Evolutionary conservation across 192 early-diverging fungal species (phyloP).

Genomic region (Allomyces macrogynus): DNA sequence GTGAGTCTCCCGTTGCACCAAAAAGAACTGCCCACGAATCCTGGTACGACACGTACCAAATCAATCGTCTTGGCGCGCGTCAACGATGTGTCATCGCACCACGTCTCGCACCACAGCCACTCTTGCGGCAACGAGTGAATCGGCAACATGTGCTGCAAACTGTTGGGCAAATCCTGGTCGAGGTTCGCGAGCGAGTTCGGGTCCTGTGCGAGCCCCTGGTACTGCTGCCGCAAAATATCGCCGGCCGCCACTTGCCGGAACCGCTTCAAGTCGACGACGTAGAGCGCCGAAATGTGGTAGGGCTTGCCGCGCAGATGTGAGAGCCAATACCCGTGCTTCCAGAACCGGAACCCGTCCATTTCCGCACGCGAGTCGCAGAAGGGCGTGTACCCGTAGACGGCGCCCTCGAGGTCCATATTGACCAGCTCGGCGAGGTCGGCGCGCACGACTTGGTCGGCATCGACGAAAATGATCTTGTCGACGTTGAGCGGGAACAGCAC

Average conservation of each 20-base stretch:
- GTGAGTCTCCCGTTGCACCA: not conserved
- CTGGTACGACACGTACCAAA: constrained; percentile 31
- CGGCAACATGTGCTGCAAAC: constrained; percentile 78
- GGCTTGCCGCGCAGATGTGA: constrained; percentile 66
- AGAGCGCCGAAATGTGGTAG: constrained; percentile 91
- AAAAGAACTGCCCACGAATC: constrained; percentile 1
- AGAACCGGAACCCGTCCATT: constrained; percentile 95
- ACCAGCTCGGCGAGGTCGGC: constrained; percentile 81
- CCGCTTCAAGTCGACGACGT: constrained; percentile 79
- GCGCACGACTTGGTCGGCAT: constrained; percentile 97
- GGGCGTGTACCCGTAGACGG: constrained; percentile 91
- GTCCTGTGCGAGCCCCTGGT: constrained; percentile 76
- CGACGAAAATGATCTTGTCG: constrained; percentile 93
- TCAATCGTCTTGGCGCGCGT: constrained; percentile 90
- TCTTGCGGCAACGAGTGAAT: constrained; percentile 86
- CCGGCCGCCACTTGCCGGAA: constrained; percentile 89
- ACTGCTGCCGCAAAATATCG: constrained; percentile 77
- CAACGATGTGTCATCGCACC: constrained; percentile 75
- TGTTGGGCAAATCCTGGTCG: constrained; percentile 96
- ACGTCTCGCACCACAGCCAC: constrained; percentile 99
- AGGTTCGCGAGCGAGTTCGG: constrained; percentile 78
- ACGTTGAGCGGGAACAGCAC: constrained; percentile 83
- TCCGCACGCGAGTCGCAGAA: constrained; percentile 82
- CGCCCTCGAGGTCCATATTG: constrained; percentile 76
- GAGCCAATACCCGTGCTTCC: constrained; percentile 92